Evolutionary conservation across 441 rosid species (phyloP).

Genomic region (Adansonia rubrostipa): DNA sequence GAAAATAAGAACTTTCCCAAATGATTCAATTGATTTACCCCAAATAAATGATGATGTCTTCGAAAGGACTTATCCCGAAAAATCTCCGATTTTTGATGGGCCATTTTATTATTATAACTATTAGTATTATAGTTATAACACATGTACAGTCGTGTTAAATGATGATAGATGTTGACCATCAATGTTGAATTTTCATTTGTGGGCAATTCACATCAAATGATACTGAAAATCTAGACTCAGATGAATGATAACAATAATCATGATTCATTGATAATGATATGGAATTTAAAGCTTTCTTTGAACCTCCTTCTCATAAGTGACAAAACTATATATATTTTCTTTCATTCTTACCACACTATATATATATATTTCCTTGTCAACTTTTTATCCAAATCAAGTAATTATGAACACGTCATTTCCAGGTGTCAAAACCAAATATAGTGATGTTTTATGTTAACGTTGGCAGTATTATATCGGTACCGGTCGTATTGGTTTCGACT

Average conservation of each 20-base stretch:
- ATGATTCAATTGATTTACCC: not conserved
- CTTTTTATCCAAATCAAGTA: not conserved
- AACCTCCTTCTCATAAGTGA: not conserved
- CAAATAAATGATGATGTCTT: not conserved
- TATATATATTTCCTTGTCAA: not conserved
- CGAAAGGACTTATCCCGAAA: not conserved
- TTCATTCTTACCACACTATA: not conserved
- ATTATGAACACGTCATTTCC: not conserved
- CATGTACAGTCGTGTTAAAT: not conserved
- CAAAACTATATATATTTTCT: not conserved
- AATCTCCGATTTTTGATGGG: constrained; percentile 15
- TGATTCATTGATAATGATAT: not conserved
- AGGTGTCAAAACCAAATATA: not conserved
- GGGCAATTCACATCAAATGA: constrained; percentile 9
- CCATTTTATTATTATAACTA: not conserved
- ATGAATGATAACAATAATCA: constrained; percentile 9
- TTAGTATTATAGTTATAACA: not conserved
- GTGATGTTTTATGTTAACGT: not conserved
- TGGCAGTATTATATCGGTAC: too few relatives aligned
- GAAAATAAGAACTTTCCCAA: not conserved
- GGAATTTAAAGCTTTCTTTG: not conserved
- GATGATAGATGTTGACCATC: not conserved
- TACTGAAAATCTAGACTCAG: constrained; percentile 11
- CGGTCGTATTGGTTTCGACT: too few relatives aligned
- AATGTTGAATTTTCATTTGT: not conserved